Evolutionary conservation across 2,329 filamentous ascomycete genomes (phyloP).

Genomic region (Diaporthe velutina): DNA sequence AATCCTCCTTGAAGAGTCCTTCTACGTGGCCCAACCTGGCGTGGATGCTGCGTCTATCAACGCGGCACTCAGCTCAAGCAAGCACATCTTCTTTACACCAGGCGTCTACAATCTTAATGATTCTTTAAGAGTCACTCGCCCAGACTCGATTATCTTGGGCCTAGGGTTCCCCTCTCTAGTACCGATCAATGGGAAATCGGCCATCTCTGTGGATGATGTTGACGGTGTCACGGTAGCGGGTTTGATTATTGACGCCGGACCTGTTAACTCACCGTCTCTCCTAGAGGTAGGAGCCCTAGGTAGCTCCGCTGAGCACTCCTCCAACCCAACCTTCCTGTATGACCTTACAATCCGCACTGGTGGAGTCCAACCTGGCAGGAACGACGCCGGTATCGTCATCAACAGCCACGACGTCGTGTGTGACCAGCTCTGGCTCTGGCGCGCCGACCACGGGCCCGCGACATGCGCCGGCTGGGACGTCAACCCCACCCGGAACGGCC

Average conservation of each 20-base stretch:
- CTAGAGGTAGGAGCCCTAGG: slow-evolving; percentile 47
- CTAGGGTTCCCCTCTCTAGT: slow-evolving; percentile 49
- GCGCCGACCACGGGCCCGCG: slow-evolving; percentile 49
- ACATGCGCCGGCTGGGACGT: slow-evolving; percentile 45
- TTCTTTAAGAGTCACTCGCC: slow-evolving; percentile 43
- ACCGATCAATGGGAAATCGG: slow-evolving; percentile 44
- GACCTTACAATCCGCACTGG: slow-evolving; percentile 50
- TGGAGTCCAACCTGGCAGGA: slow-evolving; percentile 43
- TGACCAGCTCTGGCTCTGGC: slow-evolving; percentile 51
- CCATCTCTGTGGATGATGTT: slow-evolving; percentile 46
- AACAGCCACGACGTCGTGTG: slow-evolving; percentile 49
- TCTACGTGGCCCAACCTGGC: slow-evolving; percentile 45
- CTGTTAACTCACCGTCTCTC: slow-evolving; percentile 45
- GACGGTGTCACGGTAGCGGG: slow-evolving; percentile 49
- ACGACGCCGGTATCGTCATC: slow-evolving; percentile 47
- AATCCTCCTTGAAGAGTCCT: slow-evolving; percentile 46
- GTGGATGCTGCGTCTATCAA: slow-evolving; percentile 46
- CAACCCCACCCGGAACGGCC: slow-evolving; percentile 48
- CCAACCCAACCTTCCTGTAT: slow-evolving; percentile 49
- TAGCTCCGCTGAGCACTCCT: slow-evolving; percentile 43
- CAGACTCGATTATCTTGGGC: slow-evolving; percentile 48
- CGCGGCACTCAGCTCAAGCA: slow-evolving; percentile 45
- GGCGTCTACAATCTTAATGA: slow-evolving; percentile 49
- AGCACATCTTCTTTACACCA: slow-evolving; percentile 49
- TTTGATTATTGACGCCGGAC: slow-evolving; percentile 49